Percentiles rank a stretch among this genome's conserved stretches.
Conservation (phyloP, 208 protist genomes). For the Novymonas esmeraldas region DNA sequence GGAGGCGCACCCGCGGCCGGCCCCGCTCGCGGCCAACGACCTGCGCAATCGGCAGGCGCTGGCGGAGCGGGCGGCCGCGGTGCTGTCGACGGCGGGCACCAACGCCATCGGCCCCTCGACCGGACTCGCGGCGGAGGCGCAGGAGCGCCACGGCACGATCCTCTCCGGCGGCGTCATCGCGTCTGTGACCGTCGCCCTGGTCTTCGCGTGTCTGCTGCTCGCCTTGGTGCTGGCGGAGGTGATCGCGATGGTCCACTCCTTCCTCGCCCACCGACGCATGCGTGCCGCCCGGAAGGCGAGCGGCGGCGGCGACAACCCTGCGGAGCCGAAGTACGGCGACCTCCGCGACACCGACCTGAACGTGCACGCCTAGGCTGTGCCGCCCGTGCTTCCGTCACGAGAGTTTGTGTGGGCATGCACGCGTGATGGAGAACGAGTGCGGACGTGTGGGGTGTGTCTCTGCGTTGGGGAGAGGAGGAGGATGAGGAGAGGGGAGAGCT, state of each 20-base stretch:
- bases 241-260: slow-evolving; percentile 5
- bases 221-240: slow-evolving; percentile 36
- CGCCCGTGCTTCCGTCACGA: background rate
- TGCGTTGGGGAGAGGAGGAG: too few relatives aligned
- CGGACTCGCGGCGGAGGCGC: background rate
- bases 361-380: background rate
- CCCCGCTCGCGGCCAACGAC: background rate
- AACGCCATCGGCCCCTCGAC: background rate
- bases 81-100: background rate
- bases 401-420: too few relatives aligned
- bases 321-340: slow-evolving; percentile 12
- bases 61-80: background rate
- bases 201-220: slow-evolving; percentile 32
- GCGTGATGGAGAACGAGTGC: too few relatives aligned
- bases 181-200: slow-evolving; percentile 26
- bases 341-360: slow-evolving; percentile 12
- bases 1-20: background rate
- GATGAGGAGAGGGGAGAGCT: too few relatives aligned
- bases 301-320: background rate
- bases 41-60: slow-evolving; percentile 1
- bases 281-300: background rate
- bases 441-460: too few relatives aligned
- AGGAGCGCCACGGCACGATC: slow-evolving; percentile 21
- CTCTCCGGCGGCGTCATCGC: slow-evolving; percentile 35
- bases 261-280: slow-evolving; percentile 13